Evolutionary conservation across 768 basidiomycete species (phyloP).

Genomic region (Pulveroboletus frians): DNA sequence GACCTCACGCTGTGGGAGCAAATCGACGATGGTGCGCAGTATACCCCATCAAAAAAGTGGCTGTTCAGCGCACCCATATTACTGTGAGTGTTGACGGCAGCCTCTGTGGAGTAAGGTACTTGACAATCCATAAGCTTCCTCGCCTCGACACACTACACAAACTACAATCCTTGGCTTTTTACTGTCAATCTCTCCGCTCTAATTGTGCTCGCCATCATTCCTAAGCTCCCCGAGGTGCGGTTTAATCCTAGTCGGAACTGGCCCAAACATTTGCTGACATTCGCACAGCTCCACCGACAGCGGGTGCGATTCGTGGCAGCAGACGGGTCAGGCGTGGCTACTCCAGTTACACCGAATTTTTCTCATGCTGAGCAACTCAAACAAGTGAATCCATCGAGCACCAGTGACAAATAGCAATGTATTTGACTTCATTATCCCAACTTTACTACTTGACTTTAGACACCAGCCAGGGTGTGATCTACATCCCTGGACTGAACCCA

Average conservation of each 20-base stretch:
- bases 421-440: constrained; percentile 7
- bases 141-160: constrained; percentile 95
- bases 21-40: constrained; percentile 97
- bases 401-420: constrained; percentile 39
- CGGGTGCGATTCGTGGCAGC: constrained; percentile 72
- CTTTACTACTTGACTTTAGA: constrained; percentile 16
- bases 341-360: constrained; percentile 58
- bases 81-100: constrained; percentile 52
- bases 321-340: constrained; percentile 58
- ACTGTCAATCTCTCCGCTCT: constrained; percentile 82
- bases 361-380: constrained; percentile 43
- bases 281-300: constrained; percentile 68
- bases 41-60: constrained; percentile 99
- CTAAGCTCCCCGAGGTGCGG: constrained; percentile 92
- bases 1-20: constrained; percentile 99
- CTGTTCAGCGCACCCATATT: constrained; percentile 82
- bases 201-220: constrained; percentile 75
- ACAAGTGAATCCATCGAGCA: constrained; percentile 29
- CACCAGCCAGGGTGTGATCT: constrained; percentile 11
- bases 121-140: constrained; percentile 61
- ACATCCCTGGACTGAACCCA: constrained; percentile 9
- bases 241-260: background rate
- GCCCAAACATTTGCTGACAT: constrained; percentile 15
- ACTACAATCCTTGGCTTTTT: constrained; percentile 93
- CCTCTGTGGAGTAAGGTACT: background rate